Percentiles rank a stretch among this genome's conserved stretches.
These are phyloP conservation scores for Pythium sukuiense DNA, from an alignment of 352 stramenopile species.

Conservation along the genomic window DNA sequence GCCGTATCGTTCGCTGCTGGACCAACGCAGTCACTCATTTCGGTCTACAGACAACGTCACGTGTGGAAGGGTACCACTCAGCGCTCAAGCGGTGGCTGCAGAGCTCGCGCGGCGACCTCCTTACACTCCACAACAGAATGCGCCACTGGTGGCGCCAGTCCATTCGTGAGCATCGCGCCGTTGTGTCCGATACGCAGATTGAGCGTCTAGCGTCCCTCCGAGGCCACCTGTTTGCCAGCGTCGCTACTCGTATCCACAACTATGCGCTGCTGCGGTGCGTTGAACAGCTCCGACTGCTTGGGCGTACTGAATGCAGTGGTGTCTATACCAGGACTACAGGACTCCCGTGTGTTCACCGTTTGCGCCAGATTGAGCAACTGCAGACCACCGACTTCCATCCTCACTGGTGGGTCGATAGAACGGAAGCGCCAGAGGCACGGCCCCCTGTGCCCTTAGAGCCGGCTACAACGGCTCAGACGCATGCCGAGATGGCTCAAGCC, in stretches of 20 bases:
- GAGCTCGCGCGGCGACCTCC: neutral
- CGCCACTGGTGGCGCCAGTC: neutral
- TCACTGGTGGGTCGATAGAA: neutral
- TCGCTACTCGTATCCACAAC: neutral
- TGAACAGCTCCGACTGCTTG: neutral
- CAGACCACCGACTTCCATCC: neutral
- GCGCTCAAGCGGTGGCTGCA: neutral
- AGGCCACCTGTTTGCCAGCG: neutral
- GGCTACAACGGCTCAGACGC: no score
- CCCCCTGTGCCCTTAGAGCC: no score
- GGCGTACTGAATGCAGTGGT: neutral
- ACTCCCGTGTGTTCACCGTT: neutral
- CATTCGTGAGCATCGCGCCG: no score
- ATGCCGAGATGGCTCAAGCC: no score
- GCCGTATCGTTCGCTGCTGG: slow-evolving; percentile 1
- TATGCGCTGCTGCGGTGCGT: neutral
- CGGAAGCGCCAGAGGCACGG: no score
- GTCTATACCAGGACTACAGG: neutral
- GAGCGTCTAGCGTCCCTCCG: neutral
- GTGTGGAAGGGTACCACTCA: slow-evolving; percentile 1
- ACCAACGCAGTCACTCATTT: neutral
- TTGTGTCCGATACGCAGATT: neutral
- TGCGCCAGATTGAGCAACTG: neutral
- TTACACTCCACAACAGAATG: neutral
- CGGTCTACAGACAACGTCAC: slow-evolving; percentile 4